Evolutionary conservation across 495 filamentous ascomycete species (phyloP), one percentile per base, ranked within the genome.

Genomic region (Aspergillus olivimuriae): DNA sequence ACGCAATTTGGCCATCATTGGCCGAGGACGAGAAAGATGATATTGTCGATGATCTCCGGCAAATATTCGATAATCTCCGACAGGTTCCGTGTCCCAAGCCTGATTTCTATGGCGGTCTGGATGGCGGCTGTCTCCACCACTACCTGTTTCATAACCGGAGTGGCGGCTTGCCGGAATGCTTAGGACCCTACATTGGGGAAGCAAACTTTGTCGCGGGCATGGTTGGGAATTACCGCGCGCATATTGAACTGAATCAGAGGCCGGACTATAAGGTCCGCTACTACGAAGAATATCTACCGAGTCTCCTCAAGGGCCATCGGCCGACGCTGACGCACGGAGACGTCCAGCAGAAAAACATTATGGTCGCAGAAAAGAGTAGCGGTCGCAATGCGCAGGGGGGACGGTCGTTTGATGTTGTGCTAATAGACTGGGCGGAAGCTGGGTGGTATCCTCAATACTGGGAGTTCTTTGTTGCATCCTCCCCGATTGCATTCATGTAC

Each of bases 381-480:
- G 7, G 35, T 14, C 41, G 3, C 33, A 58, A 56, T 17, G 31
- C 50, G 34, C 50, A 54, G 45, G 58, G 50, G 34, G 52, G 48
- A 24, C 52, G 52, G 44, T 54, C 48, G 24, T 56, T 56, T 47
- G 52, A 58, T 26, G 22, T 61, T 21, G 49, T 43, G 39, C 52
- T 61, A 19, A 43, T 58, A 10, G 58, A 58, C 46, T 58, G 55
- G 55, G 52, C 46, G 39, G 39, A 49, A 44, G 35, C 52, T 11
- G 50, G 58, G 34, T 61, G 50, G 58, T 58, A 44, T 55, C 55
- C 55, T 48, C 47, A 51, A 17, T 58, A 41, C 38, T 61, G 58
- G 55, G 55, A 58, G 35, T 60, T 47, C 52, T 54, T 52, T 46
- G 48, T 41, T 49, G 54, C 51, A 41, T 57, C 45, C 46, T 34